These are phyloP conservation scores for Aspergillus costaricaensis DNA, from an alignment of 2,329 filamentous ascomycete genomes.

Conservation along the genomic window DNA sequence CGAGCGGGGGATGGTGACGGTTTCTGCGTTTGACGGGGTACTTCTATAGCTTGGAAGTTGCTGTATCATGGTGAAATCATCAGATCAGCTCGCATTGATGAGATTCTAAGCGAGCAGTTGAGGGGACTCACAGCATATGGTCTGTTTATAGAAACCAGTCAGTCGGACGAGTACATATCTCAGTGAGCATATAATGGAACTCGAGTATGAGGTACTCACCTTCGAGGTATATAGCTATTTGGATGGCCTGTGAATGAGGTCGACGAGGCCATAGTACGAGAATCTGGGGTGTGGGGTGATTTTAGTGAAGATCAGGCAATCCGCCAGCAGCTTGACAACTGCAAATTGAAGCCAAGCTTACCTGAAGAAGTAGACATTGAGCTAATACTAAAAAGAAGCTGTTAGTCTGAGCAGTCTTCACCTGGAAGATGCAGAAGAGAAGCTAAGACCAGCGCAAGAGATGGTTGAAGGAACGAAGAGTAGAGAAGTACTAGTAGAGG, in stretches of 20 bases:
- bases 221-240: slow-evolving; percentile 62
- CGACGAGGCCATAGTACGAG: slow-evolving; percentile 34
- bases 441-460: not conserved
- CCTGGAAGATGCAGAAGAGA: not conserved
- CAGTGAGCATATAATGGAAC: not conserved
- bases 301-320: slow-evolving; percentile 12
- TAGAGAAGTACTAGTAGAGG: not conserved
- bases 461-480: not conserved
- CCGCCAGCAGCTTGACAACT: not conserved
- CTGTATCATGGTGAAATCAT: slow-evolving; percentile 17
- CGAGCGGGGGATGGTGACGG: slow-evolving; percentile 58
- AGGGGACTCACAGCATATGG: not conserved
- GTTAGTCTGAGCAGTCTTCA: not conserved
- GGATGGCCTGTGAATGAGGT: slow-evolving; percentile 63
- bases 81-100: not conserved
- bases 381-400: not conserved
- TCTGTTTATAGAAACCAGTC: not conserved
- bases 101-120: not conserved
- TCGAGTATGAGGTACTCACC: slow-evolving; percentile 49
- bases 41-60: slow-evolving; percentile 28
- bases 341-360: slow-evolving; percentile 5
- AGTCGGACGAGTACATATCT: not conserved
- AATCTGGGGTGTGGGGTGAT: not conserved
- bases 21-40: slow-evolving; percentile 38
- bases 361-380: not conserved